Evolutionary conservation across 495 filamentous ascomycete genomes (phyloP), one percentile per base, ranked within the genome.

Genomic region (Rostrohypoxylon terebratum): DNA sequence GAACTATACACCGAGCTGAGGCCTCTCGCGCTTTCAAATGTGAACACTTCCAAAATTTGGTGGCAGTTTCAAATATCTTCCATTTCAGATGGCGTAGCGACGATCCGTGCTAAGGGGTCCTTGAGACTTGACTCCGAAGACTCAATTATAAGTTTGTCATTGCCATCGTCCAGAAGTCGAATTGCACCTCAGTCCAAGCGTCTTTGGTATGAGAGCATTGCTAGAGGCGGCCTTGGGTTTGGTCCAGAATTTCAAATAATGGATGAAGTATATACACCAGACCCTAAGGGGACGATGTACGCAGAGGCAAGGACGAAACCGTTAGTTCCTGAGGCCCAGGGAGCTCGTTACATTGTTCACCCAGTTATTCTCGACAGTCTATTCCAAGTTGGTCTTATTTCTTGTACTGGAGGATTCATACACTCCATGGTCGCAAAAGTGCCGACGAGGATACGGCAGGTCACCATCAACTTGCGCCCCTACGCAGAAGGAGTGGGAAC

Each of bases 1-100:
- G 60, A 63, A 20, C 5, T 63, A 10, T 54, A 38, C 14, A 63
- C 60, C 4, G 20, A 38, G 31, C 34, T 63, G 14, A n/a, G 31
- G n/a, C 45, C 5, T 38, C 14, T 28, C 1, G 31, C 45, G 3
- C n/a, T 74, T 44, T 59, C 71, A 8, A 48, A 45, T 20, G 48
- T 34, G 7, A 59, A 20, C 1, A 48, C 31, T 9, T 76, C 71
- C 4, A 50, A 38, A 21, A 36, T 57, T 4, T 75, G 74, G 74
- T 71, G 53, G n/a, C 61, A 70, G 21, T 78, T 78, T 28, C 34
- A 44, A 2, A 65, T 78, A 16, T 48, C 58, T 11, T 65, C 76
- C 3, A 66, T 57, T 33, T 33, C 45, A 6, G 64, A 68, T n/a
- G 68, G 59, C 0, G 25, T 45, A 10, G 67, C 66, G 1, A 70